Conservation (phyloP, 768 basidiomycete genomes). For the Mycena leptocephala region DNA sequence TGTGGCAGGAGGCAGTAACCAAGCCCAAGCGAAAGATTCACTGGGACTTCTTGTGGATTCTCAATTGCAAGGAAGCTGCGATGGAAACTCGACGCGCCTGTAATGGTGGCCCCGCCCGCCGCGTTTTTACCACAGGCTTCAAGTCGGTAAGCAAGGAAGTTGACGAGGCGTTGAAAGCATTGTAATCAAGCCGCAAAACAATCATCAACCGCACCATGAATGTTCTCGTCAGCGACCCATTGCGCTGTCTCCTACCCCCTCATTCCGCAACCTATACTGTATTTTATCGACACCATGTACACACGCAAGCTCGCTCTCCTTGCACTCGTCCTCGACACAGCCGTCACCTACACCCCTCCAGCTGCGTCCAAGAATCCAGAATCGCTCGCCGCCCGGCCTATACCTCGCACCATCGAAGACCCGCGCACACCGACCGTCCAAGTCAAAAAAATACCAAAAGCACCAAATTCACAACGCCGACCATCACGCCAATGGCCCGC, state of each 20-base stretch:
- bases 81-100: no score
- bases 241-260: slow-evolving; percentile 25
- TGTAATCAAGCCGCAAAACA: no score
- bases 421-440: background rate
- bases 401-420: background rate
- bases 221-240: slow-evolving; percentile 7
- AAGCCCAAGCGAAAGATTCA: no score
- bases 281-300: slow-evolving; percentile 24
- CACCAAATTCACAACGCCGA: slow-evolving; percentile 37
- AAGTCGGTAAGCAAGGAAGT: no score
- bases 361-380: background rate
- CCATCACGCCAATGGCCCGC: slow-evolving; percentile 25
- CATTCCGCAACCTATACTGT: background rate
- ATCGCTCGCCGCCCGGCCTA: background rate
- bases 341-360: slow-evolving; percentile 25
- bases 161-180: no score
- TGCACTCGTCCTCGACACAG: slow-evolving; percentile 4
- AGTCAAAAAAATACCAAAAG: background rate
- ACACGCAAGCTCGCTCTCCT: slow-evolving; percentile 27
- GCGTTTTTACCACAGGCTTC: no score
- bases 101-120: no score
- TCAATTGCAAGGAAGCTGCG: no score
- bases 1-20: no score
- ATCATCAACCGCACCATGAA: no score
- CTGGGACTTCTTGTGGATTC: no score